phyloP scores from a whole-genome alignment of 2,329 filamentous ascomycete genomes.

The Cyanodermella asteris region DNA sequence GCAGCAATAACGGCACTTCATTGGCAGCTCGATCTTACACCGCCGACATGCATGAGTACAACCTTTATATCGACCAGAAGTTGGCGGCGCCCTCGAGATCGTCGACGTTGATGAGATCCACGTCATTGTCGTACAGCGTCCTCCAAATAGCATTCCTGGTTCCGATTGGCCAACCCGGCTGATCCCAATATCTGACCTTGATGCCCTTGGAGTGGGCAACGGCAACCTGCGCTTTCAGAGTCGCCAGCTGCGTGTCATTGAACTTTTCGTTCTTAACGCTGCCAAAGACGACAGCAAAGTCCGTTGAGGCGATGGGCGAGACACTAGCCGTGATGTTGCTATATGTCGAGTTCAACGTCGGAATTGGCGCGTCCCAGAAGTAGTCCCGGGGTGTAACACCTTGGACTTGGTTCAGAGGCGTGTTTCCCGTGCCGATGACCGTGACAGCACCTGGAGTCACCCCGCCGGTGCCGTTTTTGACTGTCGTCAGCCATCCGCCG shows the following conservation, averaged over 20 bases:
- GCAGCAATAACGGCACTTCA: too few species aligned
- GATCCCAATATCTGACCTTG: slow-evolving; percentile 38
- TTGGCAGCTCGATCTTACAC: too few species aligned
- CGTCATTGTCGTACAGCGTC: slow-evolving; percentile 32
- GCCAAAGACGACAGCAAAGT: slow-evolving; percentile 23
- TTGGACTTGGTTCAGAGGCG: slow-evolving; percentile 26
- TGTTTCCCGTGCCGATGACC: slow-evolving; percentile 40
- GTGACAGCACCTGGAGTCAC: slow-evolving; percentile 31
- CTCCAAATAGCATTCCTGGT: slow-evolving; percentile 37
- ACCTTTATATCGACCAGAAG: too few species aligned
- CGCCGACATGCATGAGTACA: too few species aligned
- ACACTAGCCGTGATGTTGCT: slow-evolving; percentile 25
- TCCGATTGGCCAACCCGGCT: slow-evolving; percentile 36
- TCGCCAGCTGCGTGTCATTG: slow-evolving; percentile 26
- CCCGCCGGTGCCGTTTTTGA: slow-evolving; percentile 14
- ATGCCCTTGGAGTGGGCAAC: slow-evolving; percentile 35
- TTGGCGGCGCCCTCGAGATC: slow-evolving; percentile 32
- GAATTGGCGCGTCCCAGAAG: slow-evolving; percentile 38
- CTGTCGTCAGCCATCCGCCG: slow-evolving; percentile 4
- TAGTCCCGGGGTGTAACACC: slow-evolving; percentile 26
- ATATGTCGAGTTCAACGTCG: slow-evolving; percentile 19
- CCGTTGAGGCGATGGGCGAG: slow-evolving; percentile 31
- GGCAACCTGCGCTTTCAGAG: slow-evolving; percentile 29
- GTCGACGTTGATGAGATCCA: slow-evolving; percentile 42
- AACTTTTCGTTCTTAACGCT: slow-evolving; percentile 16